Evolutionary conservation across 2,329 filamentous ascomycete genomes (phyloP).

Genomic region (Xylogone sp.): DNA sequence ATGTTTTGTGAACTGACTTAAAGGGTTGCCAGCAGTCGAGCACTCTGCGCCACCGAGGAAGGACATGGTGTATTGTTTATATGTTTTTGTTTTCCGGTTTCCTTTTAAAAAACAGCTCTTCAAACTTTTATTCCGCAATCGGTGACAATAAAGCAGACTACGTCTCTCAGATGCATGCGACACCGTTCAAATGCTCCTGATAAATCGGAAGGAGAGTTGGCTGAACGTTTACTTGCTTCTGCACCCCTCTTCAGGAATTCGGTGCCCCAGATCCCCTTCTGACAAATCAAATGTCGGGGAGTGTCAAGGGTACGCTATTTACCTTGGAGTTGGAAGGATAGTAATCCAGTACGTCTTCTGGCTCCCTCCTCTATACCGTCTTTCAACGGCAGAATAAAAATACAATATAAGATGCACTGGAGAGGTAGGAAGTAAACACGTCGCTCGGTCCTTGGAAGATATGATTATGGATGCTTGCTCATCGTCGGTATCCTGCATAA

Average conservation of each 20-base stretch:
- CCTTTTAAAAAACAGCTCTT: background rate
- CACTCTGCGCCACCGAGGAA: conserved; percentile 96
- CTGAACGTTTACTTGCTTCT: too few relatives aligned
- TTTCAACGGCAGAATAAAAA: too few relatives aligned
- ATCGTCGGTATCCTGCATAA: too few relatives aligned
- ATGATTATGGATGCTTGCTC: background rate
- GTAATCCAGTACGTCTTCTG: background rate
- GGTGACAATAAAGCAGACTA: too few relatives aligned
- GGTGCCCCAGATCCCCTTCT: background rate
- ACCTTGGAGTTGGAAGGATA: background rate
- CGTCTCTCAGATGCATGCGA: background rate
- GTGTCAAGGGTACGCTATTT: background rate
- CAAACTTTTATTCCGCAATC: too few relatives aligned
- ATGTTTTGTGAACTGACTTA: conserved; percentile 97
- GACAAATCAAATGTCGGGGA: background rate
- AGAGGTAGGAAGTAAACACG: background rate
- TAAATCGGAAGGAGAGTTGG: too few relatives aligned
- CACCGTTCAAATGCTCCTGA: too few relatives aligned
- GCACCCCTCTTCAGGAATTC: background rate
- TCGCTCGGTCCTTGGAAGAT: too few relatives aligned
- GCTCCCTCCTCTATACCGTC: background rate
- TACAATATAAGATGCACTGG: too few relatives aligned
- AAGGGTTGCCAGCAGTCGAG: conserved; percentile 91
- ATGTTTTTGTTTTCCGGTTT: background rate
- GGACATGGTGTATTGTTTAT: conserved; percentile 59